Base-by-base conservation (phyloP, 2,329 filamentous ascomycete genomes). In the Venturia asperata region DNA sequence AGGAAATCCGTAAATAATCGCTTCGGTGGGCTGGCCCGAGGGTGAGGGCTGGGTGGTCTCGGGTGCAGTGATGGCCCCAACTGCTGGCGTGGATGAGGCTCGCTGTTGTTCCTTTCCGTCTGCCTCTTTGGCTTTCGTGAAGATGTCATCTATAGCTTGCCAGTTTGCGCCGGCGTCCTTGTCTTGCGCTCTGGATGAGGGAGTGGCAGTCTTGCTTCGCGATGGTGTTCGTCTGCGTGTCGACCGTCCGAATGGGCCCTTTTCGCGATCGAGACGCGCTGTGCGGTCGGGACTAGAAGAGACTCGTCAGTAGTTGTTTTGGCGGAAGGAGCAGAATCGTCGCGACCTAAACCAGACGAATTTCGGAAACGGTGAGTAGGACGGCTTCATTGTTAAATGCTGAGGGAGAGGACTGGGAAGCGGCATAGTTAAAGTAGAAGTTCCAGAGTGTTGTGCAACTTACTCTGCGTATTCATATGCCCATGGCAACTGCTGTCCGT, bases 1-100 rank as follows among this genome's bases (percentile, higher is more conserved):
- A 79, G 75, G 85, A 76, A 92, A 97, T 39, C 93, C 93, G 70
- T 92, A 90, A 19, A 97, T 81, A 65, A 96, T 86, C 68, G 96
- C 85, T 77, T 97, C 92, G 47, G 90, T 88, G 1, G 87, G 85
- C 68, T 85, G 68, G 72, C 76, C 65, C 66, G 73, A 72, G 63
- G 78, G 76, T 19, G 78, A 71, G 67, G 76, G 77, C 58, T 78
- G 74, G 34, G 74, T 73, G 27, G 68, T 64, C 43, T 70, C 69
- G 24, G 67, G 55, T 61, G 67, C 62, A 37, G 63, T 65, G 5
- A 70, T 65, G 27, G 63, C n/a, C 30, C 30, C 58, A 63, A 71
- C 70, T 21, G 67, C 62, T 10, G 70, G 66, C 30, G 70, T 70
- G 65, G 15, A 72, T 74, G 49, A 66, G 67, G 37, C 68, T 68